Conservation (phyloP, 352 stramenopile species). For the Discostella stelligera region DNA sequence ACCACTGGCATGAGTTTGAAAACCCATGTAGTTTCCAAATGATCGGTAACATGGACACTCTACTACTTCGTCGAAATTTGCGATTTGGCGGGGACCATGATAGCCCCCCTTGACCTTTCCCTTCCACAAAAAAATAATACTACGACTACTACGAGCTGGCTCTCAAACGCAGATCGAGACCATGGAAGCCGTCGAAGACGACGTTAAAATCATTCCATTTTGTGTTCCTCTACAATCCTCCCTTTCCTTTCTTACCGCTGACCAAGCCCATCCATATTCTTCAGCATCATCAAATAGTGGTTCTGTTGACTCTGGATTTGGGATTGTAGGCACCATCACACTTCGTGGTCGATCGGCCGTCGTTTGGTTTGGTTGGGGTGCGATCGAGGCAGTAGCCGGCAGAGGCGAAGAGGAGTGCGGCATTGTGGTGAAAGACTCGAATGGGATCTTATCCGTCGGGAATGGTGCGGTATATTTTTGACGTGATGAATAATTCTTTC, state of each 20-base stretch:
- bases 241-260: conserved; percentile 1
- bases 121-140: no score
- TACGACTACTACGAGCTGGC: no score
- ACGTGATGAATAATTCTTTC: not conserved
- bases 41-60: no score
- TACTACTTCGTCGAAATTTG: no score
- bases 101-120: no score
- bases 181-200: not conserved
- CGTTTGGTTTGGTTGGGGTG: conserved; percentile 69
- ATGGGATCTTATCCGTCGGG: conserved; percentile 14
- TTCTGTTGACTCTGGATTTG: conserved; percentile 9
- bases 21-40: no score
- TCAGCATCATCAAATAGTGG: conserved; percentile 3
- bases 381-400: conserved; percentile 19
- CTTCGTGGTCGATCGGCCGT: conserved; percentile 55
- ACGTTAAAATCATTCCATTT: conserved; percentile 35
- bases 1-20: no score
- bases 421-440: not conserved
- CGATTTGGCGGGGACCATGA: no score
- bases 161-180: no score
- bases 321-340: conserved; percentile 63
- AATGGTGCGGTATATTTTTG: conserved; percentile 11
- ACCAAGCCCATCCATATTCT: not conserved
- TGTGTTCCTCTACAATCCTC: conserved; percentile 28
- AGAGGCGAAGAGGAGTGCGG: not conserved